phyloP scores from a whole-genome alignment of 208 protist species.

The Paratrypanosoma confusum region DNA sequence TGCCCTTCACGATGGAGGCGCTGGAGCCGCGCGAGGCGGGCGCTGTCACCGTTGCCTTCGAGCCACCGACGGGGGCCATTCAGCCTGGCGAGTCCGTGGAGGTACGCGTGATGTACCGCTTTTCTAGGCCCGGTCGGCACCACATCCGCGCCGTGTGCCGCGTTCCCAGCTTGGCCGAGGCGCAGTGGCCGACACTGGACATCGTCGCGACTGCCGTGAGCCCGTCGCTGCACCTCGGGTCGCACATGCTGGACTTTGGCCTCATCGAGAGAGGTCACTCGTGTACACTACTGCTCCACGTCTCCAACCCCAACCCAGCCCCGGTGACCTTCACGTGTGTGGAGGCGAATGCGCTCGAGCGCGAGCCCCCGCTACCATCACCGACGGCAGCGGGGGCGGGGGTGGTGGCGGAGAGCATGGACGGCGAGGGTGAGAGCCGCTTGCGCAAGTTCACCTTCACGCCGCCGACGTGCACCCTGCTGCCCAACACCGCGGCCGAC shows the following conservation, averaged over 20 bases:
- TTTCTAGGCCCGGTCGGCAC: slow-evolving; percentile 38
- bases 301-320: slow-evolving; percentile 81
- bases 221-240: slow-evolving; percentile 61
- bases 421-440: no score
- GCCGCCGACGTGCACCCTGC: slow-evolving; percentile 51
- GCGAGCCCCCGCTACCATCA: slow-evolving; percentile 50
- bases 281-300: slow-evolving; percentile 67
- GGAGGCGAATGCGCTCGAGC: slow-evolving; percentile 67
- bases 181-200: slow-evolving; percentile 7
- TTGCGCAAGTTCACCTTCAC: slow-evolving; percentile 85
- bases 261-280: slow-evolving; percentile 66
- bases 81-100: slow-evolving; percentile 24
- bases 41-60: slow-evolving; percentile 38
- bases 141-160: slow-evolving; percentile 41
- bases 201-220: slow-evolving; percentile 60
- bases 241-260: slow-evolving; percentile 77
- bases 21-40: slow-evolving; percentile 18
- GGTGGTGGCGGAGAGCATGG: no score
- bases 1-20: slow-evolving; percentile 71
- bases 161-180: slow-evolving; percentile 43
- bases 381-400: no score
- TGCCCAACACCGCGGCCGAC: slow-evolving; percentile 66
- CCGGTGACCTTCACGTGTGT: slow-evolving; percentile 59
- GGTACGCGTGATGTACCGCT: slow-evolving; percentile 54
- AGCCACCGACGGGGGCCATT: slow-evolving; percentile 48